Percentiles rank a stretch among this genome's conserved stretches.
Conservation (phyloP, 2,329 filamentous ascomycete genomes). For the Ophiostoma sp. region DNA sequence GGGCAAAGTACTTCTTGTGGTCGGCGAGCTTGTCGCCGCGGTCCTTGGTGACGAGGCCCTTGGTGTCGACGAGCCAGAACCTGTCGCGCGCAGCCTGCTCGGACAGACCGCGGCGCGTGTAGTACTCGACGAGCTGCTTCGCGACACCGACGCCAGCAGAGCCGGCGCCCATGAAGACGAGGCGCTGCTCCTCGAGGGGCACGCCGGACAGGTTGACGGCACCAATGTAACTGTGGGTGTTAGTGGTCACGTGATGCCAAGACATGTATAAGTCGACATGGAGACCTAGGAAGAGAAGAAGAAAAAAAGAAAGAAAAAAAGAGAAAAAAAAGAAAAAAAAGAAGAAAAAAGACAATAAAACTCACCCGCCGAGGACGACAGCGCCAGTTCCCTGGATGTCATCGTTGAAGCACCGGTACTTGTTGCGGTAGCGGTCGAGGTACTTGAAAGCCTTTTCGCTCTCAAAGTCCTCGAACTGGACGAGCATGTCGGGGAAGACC, state of each 20-base stretch:
- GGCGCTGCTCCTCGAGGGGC: constrained; percentile 80
- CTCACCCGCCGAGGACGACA: constrained; percentile 79
- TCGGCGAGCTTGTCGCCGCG: constrained; percentile 90
- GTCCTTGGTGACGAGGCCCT: constrained; percentile 88
- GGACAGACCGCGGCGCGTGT: constrained; percentile 82
- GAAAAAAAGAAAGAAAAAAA: not conserved
- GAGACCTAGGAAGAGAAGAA: not conserved
- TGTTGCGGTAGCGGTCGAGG: constrained; percentile 79
- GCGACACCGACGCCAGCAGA: constrained; percentile 95
- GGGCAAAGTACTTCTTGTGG: constrained; percentile 72
- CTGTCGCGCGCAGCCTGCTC: constrained; percentile 82
- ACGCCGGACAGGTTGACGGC: constrained; percentile 80
- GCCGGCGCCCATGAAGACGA: constrained; percentile 93
- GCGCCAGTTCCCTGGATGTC: constrained; percentile 97
- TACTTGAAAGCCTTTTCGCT: constrained; percentile 87
- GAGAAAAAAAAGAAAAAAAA: not conserved
- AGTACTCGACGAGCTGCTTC: constrained; percentile 96
- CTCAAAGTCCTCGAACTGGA: constrained; percentile 98
- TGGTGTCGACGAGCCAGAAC: constrained; percentile 97
- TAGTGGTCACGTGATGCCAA: constrained; percentile 24
- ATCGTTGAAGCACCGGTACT: constrained; percentile 96
- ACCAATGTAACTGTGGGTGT: constrained; percentile 51
- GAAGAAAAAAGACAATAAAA: constrained; percentile 21
- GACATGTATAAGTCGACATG: constrained; percentile 19
- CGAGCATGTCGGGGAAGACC: constrained; percentile 59